Evolutionary conservation across 192 early-diverging fungal genomes (phyloP), one percentile per base, ranked within the genome.

Genomic region (Endogone sp.): DNA sequence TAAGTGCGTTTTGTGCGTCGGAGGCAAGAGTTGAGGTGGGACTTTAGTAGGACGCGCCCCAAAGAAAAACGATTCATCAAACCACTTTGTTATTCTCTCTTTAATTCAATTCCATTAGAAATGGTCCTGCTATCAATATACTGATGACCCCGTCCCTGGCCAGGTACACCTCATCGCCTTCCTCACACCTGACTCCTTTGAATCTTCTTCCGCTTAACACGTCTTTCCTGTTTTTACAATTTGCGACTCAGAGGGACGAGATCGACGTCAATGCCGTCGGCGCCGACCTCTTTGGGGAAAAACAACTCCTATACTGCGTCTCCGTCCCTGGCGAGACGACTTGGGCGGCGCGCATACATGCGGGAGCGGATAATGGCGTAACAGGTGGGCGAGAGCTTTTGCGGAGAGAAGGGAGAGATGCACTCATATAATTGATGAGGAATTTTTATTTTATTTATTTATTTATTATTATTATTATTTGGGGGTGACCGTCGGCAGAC

Each of bases 301-400:
- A 86, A 57, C 80, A 85, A 27, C 76, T 87, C 23, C 82, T 85
- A 11, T 93, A 92, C 67, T 90, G 89, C 64, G 81, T 91, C 0
- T 88, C 89, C 3, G 79, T 90, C 44, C 92, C 92, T 10, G 92
- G 90, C 3, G 85, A 90, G 62, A 79, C 73, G 24, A 49, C 73
- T 27, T 93, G 92, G 92, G 79, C 81, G 30, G 84, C 79, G 30
- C 63, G 82, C 9, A 30, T n/a, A 13, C n/a, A 29, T 25, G n/a
- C 24, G 30, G n/a, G 29, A 13, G 63, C 25, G 23, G 63, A 29
- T n/a, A 64, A 9, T 8, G 37, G 16, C 16, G 37, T 11, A 6
- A 49, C 6, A 11, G 37, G 37, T 49, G 37, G 37, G 37, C 16
- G 16, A 16, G 37, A 49, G 1, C 9, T 49, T 49, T n/a, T n/a